A percentile compares a stretch with the other conserved stretches of the same genome.
These are phyloP conservation scores for Clarireedia homoeocarpa DNA, from an alignment of 2,329 filamentous ascomycete species.

Conservation along the genomic window DNA sequence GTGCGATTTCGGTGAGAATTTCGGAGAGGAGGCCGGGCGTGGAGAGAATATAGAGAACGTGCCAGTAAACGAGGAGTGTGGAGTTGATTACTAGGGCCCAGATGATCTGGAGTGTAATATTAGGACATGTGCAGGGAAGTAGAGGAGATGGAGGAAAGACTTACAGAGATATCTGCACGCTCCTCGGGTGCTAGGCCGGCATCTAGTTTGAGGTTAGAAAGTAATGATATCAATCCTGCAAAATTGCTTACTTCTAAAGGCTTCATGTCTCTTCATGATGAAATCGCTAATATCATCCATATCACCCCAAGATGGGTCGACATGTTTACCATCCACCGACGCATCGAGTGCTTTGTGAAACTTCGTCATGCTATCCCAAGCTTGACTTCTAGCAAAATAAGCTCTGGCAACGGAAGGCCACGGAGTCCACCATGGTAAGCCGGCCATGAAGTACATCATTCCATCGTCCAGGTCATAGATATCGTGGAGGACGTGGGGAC, in stretches of 20 bases:
- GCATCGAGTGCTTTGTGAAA: constrained; percentile 37
- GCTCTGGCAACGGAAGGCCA: constrained; percentile 42
- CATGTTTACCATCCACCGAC: constrained; percentile 34
- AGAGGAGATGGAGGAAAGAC: not conserved
- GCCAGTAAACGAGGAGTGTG: constrained; percentile 44
- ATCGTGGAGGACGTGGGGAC: constrained; percentile 44
- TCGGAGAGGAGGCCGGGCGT: constrained; percentile 33
- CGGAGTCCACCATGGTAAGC: constrained; percentile 47
- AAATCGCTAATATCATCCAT: constrained; percentile 40
- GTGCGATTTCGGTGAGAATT: constrained; percentile 38
- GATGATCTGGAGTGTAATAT: constrained; percentile 30
- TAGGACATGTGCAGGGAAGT: not conserved
- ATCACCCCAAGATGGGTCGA: constrained; percentile 36
- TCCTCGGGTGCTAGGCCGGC: constrained; percentile 14
- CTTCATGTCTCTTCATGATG: constrained; percentile 34
- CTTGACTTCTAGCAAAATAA: constrained; percentile 36
- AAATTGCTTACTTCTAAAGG: constrained; percentile 29
- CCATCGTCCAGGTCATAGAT: constrained; percentile 47
- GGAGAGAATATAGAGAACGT: constrained; percentile 38
- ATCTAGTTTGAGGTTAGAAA: constrained; percentile 11
- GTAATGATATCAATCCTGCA: constrained; percentile 16
- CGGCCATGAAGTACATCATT: constrained; percentile 45
- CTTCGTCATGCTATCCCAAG: constrained; percentile 34
- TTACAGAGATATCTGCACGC: constrained; percentile 37
- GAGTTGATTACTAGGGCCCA: constrained; percentile 49